Evolutionary conservation across 2,329 filamentous ascomycete species (phyloP).

Genomic region (Penicillium sp.): DNA sequence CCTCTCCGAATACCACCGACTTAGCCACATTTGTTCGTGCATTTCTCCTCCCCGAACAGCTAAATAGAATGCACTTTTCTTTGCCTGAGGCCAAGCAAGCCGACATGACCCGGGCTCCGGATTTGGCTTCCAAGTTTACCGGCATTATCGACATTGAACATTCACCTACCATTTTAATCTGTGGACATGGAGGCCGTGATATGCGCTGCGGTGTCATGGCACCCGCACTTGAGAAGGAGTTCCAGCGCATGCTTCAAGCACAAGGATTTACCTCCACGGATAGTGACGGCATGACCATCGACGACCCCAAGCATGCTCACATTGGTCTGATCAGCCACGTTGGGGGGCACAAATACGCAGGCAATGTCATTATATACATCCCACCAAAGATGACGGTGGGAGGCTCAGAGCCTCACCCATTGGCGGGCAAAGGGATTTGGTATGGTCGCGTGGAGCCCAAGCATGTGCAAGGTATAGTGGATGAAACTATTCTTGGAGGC

Average conservation of each 20-base stretch:
- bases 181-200: constrained; percentile 82
- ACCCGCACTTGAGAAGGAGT: constrained; percentile 69
- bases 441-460: constrained; percentile 77
- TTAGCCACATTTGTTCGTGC: constrained; percentile 48
- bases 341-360: constrained; percentile 91
- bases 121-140: constrained; percentile 51
- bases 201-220: constrained; percentile 78
- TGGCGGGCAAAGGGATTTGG: constrained; percentile 65
- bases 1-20: constrained; percentile 26
- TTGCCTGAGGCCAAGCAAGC: constrained; percentile 30
- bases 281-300: constrained; percentile 22
- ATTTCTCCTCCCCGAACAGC: constrained; percentile 39
- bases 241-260: constrained; percentile 49
- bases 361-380: constrained; percentile 86
- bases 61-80: constrained; percentile 35
- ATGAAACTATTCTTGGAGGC: constrained; percentile 81
- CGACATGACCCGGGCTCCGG: constrained; percentile 50
- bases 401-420: constrained; percentile 27
- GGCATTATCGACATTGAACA: constrained; percentile 64
- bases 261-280: constrained; percentile 31
- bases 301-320: constrained; percentile 36
- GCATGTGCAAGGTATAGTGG: constrained; percentile 85
- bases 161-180: constrained; percentile 68
- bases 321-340: constrained; percentile 70
- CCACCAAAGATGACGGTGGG: constrained; percentile 33